Base-by-base conservation (phyloP, 2,329 filamentous ascomycete species). In the Aspergillus spinulosporus region DNA sequence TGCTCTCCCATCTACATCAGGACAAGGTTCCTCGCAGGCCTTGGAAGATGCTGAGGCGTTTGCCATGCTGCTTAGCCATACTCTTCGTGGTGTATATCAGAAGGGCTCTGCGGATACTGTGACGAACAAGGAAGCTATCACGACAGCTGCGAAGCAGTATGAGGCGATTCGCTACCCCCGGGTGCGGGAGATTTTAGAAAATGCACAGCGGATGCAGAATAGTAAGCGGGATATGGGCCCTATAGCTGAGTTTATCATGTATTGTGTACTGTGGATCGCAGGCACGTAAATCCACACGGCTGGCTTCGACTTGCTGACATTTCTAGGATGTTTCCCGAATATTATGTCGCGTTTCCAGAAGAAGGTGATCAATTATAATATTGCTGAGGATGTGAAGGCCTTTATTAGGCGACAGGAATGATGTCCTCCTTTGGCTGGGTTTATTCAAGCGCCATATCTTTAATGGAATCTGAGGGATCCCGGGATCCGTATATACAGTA, bases 11-110 rank as follows among this genome's bases (percentile, higher is more conserved):
- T 76, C 83, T 0, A 79, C 77, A 4, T 78, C 77, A 0, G 82
- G 82, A 1, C 82, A 85, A 65, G 83, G 83, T 0, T 76, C 79
- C 0, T 80, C 77, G 3, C 82, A 84, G 66, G 82, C 80, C 0
- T 63, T 85, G 8, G 82, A 85, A 64, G 83, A 85, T 66, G 75
- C 74, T 0, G 77, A 81, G 58, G 72, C 76, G 0, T 68, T 84
- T 7, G 69, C 74, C 0, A 57, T 80, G 26, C 67, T 82, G 1
- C 64, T 79, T 34, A 42, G 64, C 1, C 70, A 76, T 53, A 64
- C 66, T 42, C 54, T 75, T 5, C 49, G 45, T 32, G 26, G 51
- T 14, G 32, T 32, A 29, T 60, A 66, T 52, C 31, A 48, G 3
- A 32, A 15, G 7, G 9, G 8, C 29, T 40, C 28, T 5, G 1